Conservation (phyloP, 1,284 basidiomycete species). For the Ceratobasidium theobromae region DNA sequence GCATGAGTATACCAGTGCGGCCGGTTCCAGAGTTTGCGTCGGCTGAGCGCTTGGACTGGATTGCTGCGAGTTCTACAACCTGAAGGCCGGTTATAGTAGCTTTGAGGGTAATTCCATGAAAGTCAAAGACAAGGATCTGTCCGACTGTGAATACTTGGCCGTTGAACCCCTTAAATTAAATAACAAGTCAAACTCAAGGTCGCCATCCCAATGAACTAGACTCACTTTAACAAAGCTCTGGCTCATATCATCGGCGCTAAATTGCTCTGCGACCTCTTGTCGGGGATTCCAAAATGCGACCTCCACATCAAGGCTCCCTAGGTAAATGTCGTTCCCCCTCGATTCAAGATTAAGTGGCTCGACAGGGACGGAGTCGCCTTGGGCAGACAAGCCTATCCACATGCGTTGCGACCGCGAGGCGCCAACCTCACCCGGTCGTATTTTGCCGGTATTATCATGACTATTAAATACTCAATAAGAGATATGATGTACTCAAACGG, state of each 20-base stretch:
- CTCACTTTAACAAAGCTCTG: slow-evolving; percentile 64
- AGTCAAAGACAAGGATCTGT: slow-evolving; percentile 86
- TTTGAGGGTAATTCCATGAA: slow-evolving; percentile 83
- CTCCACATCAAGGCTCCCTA: slow-evolving; percentile 78
- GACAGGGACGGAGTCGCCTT: slow-evolving; percentile 74
- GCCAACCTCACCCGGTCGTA: slow-evolving; percentile 65
- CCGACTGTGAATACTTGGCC: slow-evolving; percentile 71
- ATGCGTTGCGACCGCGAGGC: slow-evolving; percentile 71
- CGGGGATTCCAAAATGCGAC: slow-evolving; percentile 70
- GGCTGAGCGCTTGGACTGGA: slow-evolving; percentile 49
- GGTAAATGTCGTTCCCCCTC: slow-evolving; percentile 64
- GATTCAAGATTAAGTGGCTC: slow-evolving; percentile 62
- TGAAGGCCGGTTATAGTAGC: slow-evolving; percentile 68
- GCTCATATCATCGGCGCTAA: slow-evolving; percentile 84
- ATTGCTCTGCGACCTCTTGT: slow-evolving; percentile 67
- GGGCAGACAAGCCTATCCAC: slow-evolving; percentile 82
- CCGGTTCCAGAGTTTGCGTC: slow-evolving; percentile 40
- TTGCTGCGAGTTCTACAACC: slow-evolving; percentile 67
- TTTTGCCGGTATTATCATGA: slow-evolving; percentile 71
- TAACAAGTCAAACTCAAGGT: not conserved
- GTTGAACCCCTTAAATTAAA: slow-evolving; percentile 48
- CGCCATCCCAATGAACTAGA: not conserved
- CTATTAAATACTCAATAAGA: slow-evolving; percentile 45
- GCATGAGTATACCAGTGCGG: slow-evolving; percentile 79
- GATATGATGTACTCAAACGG: not conserved